Evolutionary conservation across 75 land plant genomes (phyloP), one percentile per base, ranked within the genome.

Genomic region (Pinus tabuliformis): DNA sequence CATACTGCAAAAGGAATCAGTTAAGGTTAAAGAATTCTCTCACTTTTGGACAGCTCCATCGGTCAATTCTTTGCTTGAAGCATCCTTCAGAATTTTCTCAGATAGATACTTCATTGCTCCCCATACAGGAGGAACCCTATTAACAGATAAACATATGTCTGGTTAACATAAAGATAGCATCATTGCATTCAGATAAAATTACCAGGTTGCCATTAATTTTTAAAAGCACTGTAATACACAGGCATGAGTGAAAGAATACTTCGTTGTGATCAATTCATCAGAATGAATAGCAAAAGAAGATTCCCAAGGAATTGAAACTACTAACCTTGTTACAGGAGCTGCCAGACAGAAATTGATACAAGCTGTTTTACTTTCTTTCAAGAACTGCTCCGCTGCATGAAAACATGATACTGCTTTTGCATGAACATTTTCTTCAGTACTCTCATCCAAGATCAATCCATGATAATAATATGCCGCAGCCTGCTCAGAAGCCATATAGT

Each of bases 391-490:
- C 5, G 98, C 95, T 24, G 90, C 91, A 60, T 86, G 83, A 42
- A 91, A 81, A 75, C 93, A 95, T 39, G 74, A 71, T 9, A 90
- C 82, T 61, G 95, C 93, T 70, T 83, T 83, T 21, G 85, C 81
- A 73, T 89, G 95, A 39, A 76, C n/a, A 52, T 74, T 79, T 62
- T 88, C 91, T 62, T 81, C 95, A 73, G 39, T 83, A n/a, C 90
- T 88, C 56, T 95, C 92, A 71, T 90, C 98, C 21, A 95, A 85
- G n/a, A 92, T 72, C 37, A 91, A 86, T n/a, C 92, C 98, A 78
- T 95, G 93, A 78, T 81, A 95, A 72, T 91, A 95, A 76, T 90
- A 92, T 73, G 96, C 95, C 45, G 92, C 92, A 70, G 98, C 54
- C 54, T 49, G 9, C 28, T 33, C 52, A 42, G 42, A 22, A 57